Conservation (phyloP, 1,284 basidiomycete genomes). For the Malassezia caprae region DNA sequence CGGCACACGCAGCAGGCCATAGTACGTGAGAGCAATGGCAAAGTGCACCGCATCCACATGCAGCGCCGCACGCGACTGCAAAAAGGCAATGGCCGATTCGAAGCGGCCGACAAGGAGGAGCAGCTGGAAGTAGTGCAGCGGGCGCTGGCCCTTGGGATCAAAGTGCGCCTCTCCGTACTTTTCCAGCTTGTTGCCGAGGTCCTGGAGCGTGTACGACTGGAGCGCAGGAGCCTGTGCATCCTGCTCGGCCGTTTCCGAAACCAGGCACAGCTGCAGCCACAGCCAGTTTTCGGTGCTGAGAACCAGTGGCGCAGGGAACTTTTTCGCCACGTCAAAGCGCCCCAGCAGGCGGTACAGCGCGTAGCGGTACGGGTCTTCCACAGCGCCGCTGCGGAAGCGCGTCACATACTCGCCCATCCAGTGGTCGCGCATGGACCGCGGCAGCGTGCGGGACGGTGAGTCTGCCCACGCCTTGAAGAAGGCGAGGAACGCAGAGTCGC, state of each 20-base stretch:
- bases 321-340: constrained; percentile 70
- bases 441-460: constrained; percentile 28
- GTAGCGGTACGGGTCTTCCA: constrained; percentile 85
- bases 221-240: constrained; percentile 32
- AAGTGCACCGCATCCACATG: constrained; percentile 92
- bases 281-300: constrained; percentile 94
- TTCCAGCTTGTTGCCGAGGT: constrained; percentile 67
- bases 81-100: constrained; percentile 78
- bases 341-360: constrained; percentile 93
- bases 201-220: constrained; percentile 61
- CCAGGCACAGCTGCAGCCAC: constrained; percentile 85
- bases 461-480: constrained; percentile 80
- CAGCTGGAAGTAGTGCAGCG: constrained; percentile 72
- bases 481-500: constrained; percentile 72
- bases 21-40: constrained; percentile 81
- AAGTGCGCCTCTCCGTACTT: constrained; percentile 75
- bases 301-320: constrained; percentile 73
- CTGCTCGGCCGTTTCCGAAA: constrained; percentile 49
- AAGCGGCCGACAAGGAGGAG: constrained; percentile 87
- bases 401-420: constrained; percentile 80
- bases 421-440: constrained; percentile 58
- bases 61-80: constrained; percentile 77
- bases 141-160: constrained; percentile 62
- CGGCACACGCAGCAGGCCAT: constrained; percentile 78
- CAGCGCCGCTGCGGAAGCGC: constrained; percentile 55